A percentile compares a stretch with the other conserved stretches of the same genome.
Evolutionary conservation across 257 asterid species (phyloP).

Genomic region (Henckelia pumila): DNA sequence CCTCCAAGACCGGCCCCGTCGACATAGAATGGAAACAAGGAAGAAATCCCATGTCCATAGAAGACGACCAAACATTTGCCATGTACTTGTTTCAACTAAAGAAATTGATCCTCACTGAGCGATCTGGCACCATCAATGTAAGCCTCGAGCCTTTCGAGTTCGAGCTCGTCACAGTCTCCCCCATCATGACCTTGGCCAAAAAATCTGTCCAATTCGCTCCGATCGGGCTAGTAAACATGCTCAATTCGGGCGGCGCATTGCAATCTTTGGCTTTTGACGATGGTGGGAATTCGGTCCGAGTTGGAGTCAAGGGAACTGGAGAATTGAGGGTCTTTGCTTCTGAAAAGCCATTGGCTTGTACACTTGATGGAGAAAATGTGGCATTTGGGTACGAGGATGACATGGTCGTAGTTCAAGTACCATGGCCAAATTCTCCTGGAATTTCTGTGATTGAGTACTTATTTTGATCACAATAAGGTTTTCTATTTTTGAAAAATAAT

Average conservation of each 20-base stretch:
- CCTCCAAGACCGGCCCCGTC: slow-evolving; percentile 24
- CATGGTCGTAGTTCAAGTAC: slow-evolving; percentile 32
- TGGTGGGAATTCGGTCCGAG: slow-evolving; percentile 15
- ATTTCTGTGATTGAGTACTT: slow-evolving; percentile 21
- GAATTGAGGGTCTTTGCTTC: slow-evolving; percentile 37
- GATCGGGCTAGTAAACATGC: slow-evolving; percentile 45
- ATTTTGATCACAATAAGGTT: slow-evolving; percentile 17
- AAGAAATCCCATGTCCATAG: slow-evolving; percentile 17
- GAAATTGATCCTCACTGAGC: slow-evolving; percentile 34
- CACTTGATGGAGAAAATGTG: slow-evolving; percentile 17
- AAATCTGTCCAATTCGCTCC: slow-evolving; percentile 38
- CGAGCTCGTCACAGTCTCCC: slow-evolving; percentile 37
- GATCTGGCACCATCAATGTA: slow-evolving; percentile 18
- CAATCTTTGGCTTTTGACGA: slow-evolving; percentile 19
- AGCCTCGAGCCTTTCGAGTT: slow-evolving; percentile 36
- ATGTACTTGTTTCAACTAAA: slow-evolving; percentile 32
- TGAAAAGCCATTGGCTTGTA: slow-evolving; percentile 26
- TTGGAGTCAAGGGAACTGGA: slow-evolving; percentile 31
- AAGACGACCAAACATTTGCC: slow-evolving; percentile 31
- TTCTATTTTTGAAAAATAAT: too few relatives aligned
- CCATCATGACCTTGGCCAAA: slow-evolving; percentile 22
- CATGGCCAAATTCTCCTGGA: slow-evolving; percentile 27
- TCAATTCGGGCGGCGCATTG: slow-evolving; percentile 40
- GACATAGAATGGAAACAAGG: slow-evolving; percentile 49
- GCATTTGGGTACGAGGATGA: slow-evolving; percentile 24